Base-by-base conservation (phyloP, 169 alveolate genomes). In the Ichthyophthirius multifiliis region DNA sequence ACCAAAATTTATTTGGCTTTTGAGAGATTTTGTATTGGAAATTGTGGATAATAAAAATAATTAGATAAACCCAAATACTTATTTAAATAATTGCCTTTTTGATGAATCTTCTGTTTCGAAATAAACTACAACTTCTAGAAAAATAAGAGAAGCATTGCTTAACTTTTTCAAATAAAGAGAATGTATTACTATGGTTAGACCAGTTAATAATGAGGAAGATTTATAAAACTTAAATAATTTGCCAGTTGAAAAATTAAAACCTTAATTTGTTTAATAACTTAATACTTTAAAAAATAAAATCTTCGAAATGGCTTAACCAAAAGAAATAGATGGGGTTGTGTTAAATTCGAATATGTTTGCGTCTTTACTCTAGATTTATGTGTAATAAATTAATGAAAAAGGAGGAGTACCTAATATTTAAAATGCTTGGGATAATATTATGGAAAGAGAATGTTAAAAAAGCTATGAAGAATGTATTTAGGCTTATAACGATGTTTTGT, bases 21-120 rank as follows among this genome's bases (percentile, higher is more conserved):
- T 95, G 44, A 90, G 96, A 86, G 98, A 94, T 85, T 94, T 94
- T 79, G 90, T 90, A 13, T 78, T 94, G 3, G 93, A 90, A 47
- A 62, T 92, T 44, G 81, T 78, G 13, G 93, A 89, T 20, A 86
- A 89, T 41, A 83, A 89, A 7, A 91, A 87, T 9, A 82, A 90
- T 67, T 85, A 91, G 46, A 87, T 94, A 1, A 84, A 93, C 16
- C 85, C 94, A 16, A 88, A 91, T 31, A 91, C 92, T 63, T 94
- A 94, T 83, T 74, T 94, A 34, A 96, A 94, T 47, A 82, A 75
- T 48, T 83, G 88, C 65, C 81, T 90, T 15, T 73, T 48, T 44
- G 74, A 80, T 47, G 63, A 80, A 55, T 74, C 37, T 15, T 20
- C 34, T 0, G 34, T 30, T 73, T 63, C 41, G 43, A 62, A 80